Percentiles rank a stretch among this genome's conserved stretches.
Conservation (phyloP, 352 stramenopile genomes). For the Globisporangium acanthophoron region DNA sequence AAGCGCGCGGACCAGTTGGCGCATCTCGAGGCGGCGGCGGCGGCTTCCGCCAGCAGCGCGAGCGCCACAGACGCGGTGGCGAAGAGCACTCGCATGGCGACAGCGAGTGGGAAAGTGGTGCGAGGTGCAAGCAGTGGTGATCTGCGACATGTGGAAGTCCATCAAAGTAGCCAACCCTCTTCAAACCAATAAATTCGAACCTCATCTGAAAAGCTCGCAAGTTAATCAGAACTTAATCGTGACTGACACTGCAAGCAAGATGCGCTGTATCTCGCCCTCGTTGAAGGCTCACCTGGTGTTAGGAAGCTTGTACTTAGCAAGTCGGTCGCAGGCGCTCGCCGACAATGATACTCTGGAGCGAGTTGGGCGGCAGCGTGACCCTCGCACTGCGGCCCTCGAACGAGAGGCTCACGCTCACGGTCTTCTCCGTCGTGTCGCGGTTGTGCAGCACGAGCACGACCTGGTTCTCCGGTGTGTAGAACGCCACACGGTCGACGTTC, state of each 20-base stretch:
- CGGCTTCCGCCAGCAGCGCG: neutral
- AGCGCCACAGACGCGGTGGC: neutral
- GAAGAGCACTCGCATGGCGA: neutral
- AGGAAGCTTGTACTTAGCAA: slow-evolving; percentile 5
- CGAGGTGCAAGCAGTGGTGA: no score
- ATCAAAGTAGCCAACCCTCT: no score
- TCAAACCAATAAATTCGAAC: no score
- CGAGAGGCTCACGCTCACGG: slow-evolving; percentile 31
- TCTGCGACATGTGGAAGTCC: no score
- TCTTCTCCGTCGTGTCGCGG: slow-evolving; percentile 33
- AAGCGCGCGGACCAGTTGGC: slow-evolving; percentile 31
- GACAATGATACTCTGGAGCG: slow-evolving; percentile 45
- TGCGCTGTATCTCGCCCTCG: no score
- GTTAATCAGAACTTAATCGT: no score
- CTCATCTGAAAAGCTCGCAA: no score
- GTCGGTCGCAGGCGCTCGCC: slow-evolving; percentile 17
- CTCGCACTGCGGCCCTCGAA: slow-evolving; percentile 27
- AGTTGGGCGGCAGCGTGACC: slow-evolving; percentile 34
- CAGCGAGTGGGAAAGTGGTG: neutral
- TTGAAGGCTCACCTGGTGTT: no score
- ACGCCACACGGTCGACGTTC: slow-evolving; percentile 43
- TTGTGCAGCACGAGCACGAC: slow-evolving; percentile 45
- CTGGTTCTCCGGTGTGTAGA: slow-evolving; percentile 42
- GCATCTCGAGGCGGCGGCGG: slow-evolving; percentile 9
- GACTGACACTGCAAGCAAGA: no score